phyloP scores from a whole-genome alignment of 805 yeast species.

The Saturnispora quitensis region DNA sequence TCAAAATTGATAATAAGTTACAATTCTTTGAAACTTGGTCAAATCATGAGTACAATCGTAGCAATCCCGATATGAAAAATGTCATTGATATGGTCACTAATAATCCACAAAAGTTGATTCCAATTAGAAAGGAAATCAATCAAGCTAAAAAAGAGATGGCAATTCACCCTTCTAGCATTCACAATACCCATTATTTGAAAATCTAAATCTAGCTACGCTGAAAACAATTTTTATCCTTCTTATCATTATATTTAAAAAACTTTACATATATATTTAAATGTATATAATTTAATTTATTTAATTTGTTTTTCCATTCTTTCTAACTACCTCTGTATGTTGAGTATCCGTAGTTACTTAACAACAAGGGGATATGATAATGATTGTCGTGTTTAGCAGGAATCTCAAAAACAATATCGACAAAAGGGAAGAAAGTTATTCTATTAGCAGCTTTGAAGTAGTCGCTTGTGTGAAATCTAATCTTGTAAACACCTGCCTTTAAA shows the following conservation, averaged over 20 bases:
- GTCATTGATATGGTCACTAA: conserved; percentile 33
- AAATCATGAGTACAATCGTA: conserved; percentile 43
- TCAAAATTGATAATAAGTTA: not conserved
- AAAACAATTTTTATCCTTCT: not conserved
- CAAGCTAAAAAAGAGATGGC: conserved; percentile 55
- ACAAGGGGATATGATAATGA: conserved; percentile 85
- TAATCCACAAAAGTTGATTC: conserved; percentile 42
- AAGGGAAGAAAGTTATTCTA: conserved; percentile 68
- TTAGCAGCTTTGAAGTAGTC: conserved; percentile 42
- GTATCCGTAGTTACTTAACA: conserved; percentile 78
- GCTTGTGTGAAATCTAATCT: conserved; percentile 68
- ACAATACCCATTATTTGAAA: conserved; percentile 58
- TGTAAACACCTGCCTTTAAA: conserved; percentile 57
- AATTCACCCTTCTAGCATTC: conserved; percentile 52
- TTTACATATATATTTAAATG: not conserved
- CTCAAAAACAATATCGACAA: conserved; percentile 69
- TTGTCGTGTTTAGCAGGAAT: conserved; percentile 58
- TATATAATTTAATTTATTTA: not conserved
- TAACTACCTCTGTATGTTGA: conserved; percentile 75
- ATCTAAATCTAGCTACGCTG: conserved; percentile 15
- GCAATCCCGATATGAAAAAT: conserved; percentile 43
- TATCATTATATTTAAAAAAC: not conserved
- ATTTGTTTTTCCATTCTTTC: not conserved
- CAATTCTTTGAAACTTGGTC: conserved; percentile 37
- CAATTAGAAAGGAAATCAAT: conserved; percentile 58